Percentiles rank a stretch among this genome's conserved stretches.
phyloP scores from a whole-genome alignment of 2,329 filamentous ascomycete genomes.

The Pleoardoris graminearum region DNA sequence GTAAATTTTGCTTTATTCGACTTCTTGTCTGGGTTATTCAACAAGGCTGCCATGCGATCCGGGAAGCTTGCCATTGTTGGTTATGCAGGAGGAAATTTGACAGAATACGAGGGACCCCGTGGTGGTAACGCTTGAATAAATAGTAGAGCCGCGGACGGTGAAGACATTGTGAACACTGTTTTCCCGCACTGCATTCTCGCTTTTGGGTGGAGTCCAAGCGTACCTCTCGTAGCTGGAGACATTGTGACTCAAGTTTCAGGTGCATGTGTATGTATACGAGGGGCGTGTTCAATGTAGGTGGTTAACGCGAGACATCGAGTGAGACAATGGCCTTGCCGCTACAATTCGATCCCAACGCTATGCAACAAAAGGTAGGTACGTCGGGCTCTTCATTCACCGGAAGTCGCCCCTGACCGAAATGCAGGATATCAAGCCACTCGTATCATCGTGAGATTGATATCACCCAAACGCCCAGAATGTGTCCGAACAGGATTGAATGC shows the following conservation, averaged over 20 bases:
- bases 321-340: neutral
- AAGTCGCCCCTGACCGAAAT: conserved; percentile 1
- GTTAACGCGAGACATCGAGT: neutral
- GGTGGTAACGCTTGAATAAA: neutral
- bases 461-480: conserved; percentile 11
- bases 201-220: too few relatives aligned
- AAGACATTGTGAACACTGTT: too few relatives aligned
- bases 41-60: neutral
- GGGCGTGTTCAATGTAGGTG: neutral
- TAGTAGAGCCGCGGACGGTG: neutral
- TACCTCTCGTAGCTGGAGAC: too few relatives aligned
- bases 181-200: too few relatives aligned
- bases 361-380: conserved; percentile 16
- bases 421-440: conserved; percentile 33
- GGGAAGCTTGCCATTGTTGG: neutral
- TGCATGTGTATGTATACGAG: neutral
- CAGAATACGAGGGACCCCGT: neutral
- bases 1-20: neutral
- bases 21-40: neutral
- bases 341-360: conserved; percentile 20
- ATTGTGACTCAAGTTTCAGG: too few relatives aligned
- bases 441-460: conserved; percentile 36
- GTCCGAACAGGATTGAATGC: conserved; percentile 7
- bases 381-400: neutral
- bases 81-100: neutral